Evolutionary conservation across 208 protist species (phyloP).

Genomic region (Trichomonas tenax): DNA sequence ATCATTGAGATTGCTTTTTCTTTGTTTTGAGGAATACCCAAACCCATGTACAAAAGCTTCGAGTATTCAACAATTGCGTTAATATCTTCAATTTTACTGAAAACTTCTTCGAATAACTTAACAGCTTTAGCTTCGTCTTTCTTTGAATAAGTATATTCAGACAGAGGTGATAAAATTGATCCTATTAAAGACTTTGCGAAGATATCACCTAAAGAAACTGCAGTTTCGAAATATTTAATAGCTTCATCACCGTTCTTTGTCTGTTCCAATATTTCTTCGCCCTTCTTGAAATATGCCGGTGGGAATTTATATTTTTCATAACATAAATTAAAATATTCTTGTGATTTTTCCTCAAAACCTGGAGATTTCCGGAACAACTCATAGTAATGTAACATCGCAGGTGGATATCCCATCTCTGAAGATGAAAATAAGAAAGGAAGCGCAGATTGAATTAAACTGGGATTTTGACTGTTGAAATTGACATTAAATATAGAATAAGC

Average conservation of each 20-base stretch:
- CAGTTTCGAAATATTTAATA: neutral
- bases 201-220: neutral
- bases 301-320: neutral
- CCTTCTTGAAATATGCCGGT: neutral
- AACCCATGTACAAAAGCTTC: neutral
- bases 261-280: neutral
- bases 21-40: neutral
- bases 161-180: neutral
- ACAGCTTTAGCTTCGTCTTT: neutral
- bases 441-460: neutral
- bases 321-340: neutral
- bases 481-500: neutral
- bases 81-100: neutral
- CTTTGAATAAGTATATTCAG: neutral
- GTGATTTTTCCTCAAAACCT: neutral
- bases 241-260: neutral
- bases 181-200: neutral
- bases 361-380: neutral
- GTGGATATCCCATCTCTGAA: neutral
- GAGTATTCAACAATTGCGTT: neutral
- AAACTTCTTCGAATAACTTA: neutral
- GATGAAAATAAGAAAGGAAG: neutral
- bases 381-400: neutral
- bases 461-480: neutral
- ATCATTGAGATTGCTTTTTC: neutral